Evolutionary conservation across 805 yeast genomes (phyloP), one percentile per base, ranked within the genome.

Genomic region (Yarrowia sp.): DNA sequence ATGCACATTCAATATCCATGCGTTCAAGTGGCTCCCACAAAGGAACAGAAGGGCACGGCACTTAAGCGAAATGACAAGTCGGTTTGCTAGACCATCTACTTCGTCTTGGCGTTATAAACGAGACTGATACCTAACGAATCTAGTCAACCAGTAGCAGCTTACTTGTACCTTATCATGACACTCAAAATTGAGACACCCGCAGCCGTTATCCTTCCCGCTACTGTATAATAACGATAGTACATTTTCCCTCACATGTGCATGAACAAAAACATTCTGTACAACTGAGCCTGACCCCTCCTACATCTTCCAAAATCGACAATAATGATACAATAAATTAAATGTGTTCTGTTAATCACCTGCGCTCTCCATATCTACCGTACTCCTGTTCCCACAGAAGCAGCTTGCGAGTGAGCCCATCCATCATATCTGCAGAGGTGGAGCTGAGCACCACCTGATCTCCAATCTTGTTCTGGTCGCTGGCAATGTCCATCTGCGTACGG

Each of bases 401-500:
- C 70, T 85, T 83, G 65, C 85, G 82, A 2, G 97, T 90, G 58
- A 93, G 78, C 2, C 78, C 79, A 71, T 91, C 96, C 85, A 93
- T 86, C 67, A 84, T 38, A 48, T 51, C 40, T 54, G 49, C 40
- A 33, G 48, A 52, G 33, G 63, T 19, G 7, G 65, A 36, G 28
- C 58, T 64, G 21, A 43, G 44, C 24, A 59, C 67, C 65, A 9
- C 66, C 68, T 16, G 67, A 68, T 8, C 69, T 69, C 9, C 70
- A 48, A n/a, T 54, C 64, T 58, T 68, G 67, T 48, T 67, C 62
- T 44, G 62, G 66, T 35, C 69, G 74, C 32, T 71, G 52, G 87
- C 86, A 67, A 93, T 77, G 71, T 93, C 98, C 67, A 87, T 76
- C 74, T 92, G 97, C 1, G 96, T 89, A 62, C 96, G 81, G 12